These are phyloP conservation scores for Astrothelium macrocarpum DNA, from an alignment of 495 filamentous ascomycete species.

Conservation along the genomic window DNA sequence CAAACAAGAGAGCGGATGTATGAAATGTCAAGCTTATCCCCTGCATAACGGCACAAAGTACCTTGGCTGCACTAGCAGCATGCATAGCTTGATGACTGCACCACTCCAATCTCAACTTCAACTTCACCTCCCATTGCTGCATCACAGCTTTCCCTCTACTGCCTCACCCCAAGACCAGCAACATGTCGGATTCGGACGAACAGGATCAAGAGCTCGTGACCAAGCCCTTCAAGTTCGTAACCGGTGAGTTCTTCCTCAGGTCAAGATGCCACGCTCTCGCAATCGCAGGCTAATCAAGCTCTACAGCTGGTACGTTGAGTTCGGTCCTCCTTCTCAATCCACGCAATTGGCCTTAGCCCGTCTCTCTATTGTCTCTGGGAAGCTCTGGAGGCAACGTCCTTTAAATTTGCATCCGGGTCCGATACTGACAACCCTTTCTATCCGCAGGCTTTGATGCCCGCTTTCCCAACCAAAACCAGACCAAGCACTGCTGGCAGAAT, in stretches of 20 bases:
- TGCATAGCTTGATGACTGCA: slow-evolving; percentile 12
- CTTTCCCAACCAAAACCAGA: slow-evolving; percentile 97
- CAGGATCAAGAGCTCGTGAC: slow-evolving; percentile 73
- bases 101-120: slow-evolving; percentile 20
- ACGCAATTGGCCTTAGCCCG: not conserved
- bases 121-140: slow-evolving; percentile 12
- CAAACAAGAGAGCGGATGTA: not conserved
- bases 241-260: slow-evolving; percentile 56
- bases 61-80: not conserved
- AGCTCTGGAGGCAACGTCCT: not conserved
- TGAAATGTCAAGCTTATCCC: not conserved
- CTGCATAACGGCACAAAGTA: not conserved
- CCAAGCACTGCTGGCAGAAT: slow-evolving; percentile 95
- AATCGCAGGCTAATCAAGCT: slow-evolving; percentile 12
- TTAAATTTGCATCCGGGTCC: no score
- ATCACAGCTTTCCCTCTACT: not conserved
- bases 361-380: not conserved
- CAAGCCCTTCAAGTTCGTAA: slow-evolving; percentile 99
- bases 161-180: slow-evolving; percentile 19
- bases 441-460: slow-evolving; percentile 88
- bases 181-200: slow-evolving; percentile 72
- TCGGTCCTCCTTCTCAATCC: not conserved
- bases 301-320: slow-evolving; percentile 27
- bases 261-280: not conserved
- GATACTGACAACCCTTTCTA: slow-evolving; percentile 17